A percentile compares a stretch with the other conserved stretches of the same genome.
Evolutionary conservation across 2,329 filamentous ascomycete genomes (phyloP).

Genomic region (Aureobasidium sp.): DNA sequence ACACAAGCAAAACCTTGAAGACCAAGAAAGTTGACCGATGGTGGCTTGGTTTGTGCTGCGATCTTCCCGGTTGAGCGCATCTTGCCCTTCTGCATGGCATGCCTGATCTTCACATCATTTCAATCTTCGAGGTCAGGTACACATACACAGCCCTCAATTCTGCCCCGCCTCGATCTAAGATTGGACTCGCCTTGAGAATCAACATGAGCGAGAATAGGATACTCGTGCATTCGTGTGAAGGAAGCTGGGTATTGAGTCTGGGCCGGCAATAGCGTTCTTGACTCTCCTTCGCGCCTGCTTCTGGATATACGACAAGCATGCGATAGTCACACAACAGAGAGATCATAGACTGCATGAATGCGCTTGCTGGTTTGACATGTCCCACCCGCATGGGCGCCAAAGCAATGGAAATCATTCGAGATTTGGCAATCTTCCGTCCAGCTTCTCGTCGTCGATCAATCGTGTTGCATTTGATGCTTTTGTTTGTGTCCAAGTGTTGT

Average conservation of each 20-base stretch:
- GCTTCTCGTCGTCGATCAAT: not conserved
- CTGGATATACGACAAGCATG: not conserved
- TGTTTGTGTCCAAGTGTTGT: not conserved
- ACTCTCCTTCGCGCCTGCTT: not conserved
- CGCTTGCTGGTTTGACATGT: not conserved
- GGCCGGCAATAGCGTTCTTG: not conserved
- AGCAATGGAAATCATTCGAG: conserved; percentile 8
- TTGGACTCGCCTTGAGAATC: not conserved
- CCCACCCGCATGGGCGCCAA: conserved; percentile 1
- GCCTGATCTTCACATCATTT: not conserved
- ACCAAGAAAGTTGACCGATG: not conserved
- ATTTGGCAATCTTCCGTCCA: not conserved
- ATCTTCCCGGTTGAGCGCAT: not conserved
- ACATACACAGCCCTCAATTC: not conserved
- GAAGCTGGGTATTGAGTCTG: not conserved
- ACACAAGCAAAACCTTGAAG: not conserved
- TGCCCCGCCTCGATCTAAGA: not conserved
- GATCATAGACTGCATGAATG: conserved; percentile 10
- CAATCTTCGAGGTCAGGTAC: not conserved
- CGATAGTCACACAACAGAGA: not conserved
- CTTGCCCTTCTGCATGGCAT: not conserved
- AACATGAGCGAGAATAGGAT: not conserved
- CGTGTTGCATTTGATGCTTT: not conserved
- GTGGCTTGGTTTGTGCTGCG: not conserved
- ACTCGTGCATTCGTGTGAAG: not conserved